Percentiles rank a stretch among this genome's conserved stretches.
phyloP scores from a whole-genome alignment of 306 rosid species.

The Begonia masoniana region DNA sequence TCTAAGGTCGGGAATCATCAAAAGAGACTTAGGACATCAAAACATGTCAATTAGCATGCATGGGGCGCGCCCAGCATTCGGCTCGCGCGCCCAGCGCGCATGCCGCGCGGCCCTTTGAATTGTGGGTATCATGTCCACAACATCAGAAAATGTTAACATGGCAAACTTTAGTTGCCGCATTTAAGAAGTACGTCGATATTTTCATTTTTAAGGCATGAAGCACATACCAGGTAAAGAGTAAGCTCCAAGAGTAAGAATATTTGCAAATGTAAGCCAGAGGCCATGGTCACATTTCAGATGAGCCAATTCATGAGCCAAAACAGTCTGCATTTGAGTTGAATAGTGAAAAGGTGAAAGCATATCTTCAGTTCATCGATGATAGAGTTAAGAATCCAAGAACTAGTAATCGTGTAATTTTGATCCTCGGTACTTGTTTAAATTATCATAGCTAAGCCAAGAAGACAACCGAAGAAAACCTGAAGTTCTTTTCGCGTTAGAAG shows the following conservation, averaged over 20 bases:
- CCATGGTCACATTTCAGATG: slow-evolving; percentile 98
- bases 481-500: slow-evolving; percentile 71
- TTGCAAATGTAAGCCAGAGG: slow-evolving; percentile 91
- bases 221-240: slow-evolving; percentile 71
- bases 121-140: too few species aligned
- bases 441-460: slow-evolving; percentile 8
- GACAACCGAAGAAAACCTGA: slow-evolving; percentile 43
- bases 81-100: too few species aligned
- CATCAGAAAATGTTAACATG: too few species aligned
- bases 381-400: neutral
- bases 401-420: neutral
- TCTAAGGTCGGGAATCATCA: too few species aligned
- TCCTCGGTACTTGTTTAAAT: neutral
- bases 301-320: slow-evolving; percentile 98
- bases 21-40: too few species aligned
- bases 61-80: too few species aligned
- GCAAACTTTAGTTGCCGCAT: too few species aligned
- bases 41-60: too few species aligned
- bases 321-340: slow-evolving; percentile 47
- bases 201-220: slow-evolving; percentile 3
- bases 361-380: slow-evolving; percentile 4
- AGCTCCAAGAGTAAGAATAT: slow-evolving; percentile 94
- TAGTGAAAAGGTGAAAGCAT: slow-evolving; percentile 15
- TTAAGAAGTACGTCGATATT: too few species aligned
- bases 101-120: too few species aligned